Base-by-base conservation (phyloP, 257 asterid species). In the Ligustrum vulgare region DNA sequence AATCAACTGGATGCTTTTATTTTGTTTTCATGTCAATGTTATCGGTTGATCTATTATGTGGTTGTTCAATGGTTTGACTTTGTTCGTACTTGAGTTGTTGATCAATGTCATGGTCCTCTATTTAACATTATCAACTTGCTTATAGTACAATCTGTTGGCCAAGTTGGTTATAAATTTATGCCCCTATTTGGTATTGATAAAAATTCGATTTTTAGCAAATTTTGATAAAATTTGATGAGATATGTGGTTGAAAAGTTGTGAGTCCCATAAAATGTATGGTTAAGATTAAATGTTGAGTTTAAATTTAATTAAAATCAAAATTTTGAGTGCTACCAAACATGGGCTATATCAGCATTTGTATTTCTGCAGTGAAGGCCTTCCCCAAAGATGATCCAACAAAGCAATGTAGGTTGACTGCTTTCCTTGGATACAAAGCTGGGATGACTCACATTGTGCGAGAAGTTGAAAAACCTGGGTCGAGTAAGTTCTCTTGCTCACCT, bases 401-500 rank as follows among this genome's bases (percentile, higher is more conserved):
- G 65, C 77, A 87, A 10, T 88, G 94, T 80, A 84, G 86, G 58
- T 71, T 93, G 79, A 93, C 98, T 64, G 94, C 97, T 32, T 88
- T 93, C 39, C 88, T 91, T 16, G 98, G 96, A 1, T 89, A 93
- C 79, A 93, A 93, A 80, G 92, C 96, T 74, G 97, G 98, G 66
- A 93, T 93, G 98, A 91, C 98, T 33, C 98, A 91, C 70, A 87
- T 93, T 67, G 94, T 93, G 18, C 86, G 97, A 68, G 98, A 91
- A 32, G 97, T 93, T 67, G 98, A 93, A 31, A 93, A 93, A 75
- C 98, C 96, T 67, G 97, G 98, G 58, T 93, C 97, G 70, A 91
- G 98, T 86, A 70, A 83, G 93, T 82, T 2, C n/a, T 41, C 45
- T 10, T 43, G 56, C 25, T 71, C 28, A 56, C 33, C 16, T n/a